Conservation (phyloP, 306 rosid genomes). For the Vigna trinervia region DNA sequence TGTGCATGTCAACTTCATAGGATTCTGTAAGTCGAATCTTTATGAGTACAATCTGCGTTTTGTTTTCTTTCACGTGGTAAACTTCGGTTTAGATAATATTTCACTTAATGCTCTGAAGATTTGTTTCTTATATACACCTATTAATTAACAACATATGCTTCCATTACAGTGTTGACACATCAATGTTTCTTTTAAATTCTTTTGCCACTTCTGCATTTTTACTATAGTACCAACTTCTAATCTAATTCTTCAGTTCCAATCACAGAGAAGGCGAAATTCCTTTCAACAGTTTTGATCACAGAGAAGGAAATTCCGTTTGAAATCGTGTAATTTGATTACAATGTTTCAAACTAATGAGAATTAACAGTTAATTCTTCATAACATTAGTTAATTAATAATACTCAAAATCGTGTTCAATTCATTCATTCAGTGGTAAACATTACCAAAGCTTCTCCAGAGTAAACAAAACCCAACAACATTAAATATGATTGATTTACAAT, state of each 20-base stretch:
- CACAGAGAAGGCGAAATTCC: neutral
- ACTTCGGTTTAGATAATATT: constrained; percentile 14
- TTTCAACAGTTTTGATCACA: no score
- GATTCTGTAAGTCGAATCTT: constrained; percentile 39
- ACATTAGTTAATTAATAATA: neutral
- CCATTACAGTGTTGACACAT: neutral
- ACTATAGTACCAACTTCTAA: neutral
- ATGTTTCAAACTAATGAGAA: neutral
- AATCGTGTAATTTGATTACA: neutral
- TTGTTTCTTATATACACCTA: neutral
- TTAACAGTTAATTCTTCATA: neutral
- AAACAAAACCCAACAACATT: no score
- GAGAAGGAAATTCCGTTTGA: neutral
- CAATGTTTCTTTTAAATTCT: neutral
- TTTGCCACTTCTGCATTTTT: neutral
- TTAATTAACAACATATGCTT: neutral
- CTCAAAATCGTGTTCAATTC: no score
- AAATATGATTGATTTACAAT: neutral
- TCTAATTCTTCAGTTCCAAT: neutral
- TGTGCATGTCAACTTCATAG: constrained; percentile 39
- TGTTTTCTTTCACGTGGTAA: constrained; percentile 23
- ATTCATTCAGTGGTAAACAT: no score
- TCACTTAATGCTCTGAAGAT: neutral
- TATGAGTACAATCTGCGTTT: constrained; percentile 24
- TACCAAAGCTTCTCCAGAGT: no score